phyloP scores from a whole-genome alignment of 495 filamentous ascomycete species.

The Evernia prunastri region DNA sequence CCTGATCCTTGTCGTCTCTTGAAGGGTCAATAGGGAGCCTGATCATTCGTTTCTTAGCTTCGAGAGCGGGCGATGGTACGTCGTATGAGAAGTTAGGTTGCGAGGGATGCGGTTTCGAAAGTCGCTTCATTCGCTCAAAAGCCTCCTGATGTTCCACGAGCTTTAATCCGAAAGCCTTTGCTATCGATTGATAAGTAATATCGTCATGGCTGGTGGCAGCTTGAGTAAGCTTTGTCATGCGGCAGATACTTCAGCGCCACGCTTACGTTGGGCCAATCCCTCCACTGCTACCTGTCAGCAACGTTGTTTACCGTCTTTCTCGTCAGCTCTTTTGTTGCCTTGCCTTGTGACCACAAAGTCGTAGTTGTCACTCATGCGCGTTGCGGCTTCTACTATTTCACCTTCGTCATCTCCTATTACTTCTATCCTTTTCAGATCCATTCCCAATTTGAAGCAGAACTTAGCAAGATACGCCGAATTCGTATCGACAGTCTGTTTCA shows the following conservation, averaged over 20 bases:
- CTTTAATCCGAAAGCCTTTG: constrained; percentile 73
- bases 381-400: constrained; percentile 82
- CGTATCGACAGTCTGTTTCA: constrained; percentile 66
- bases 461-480: constrained; percentile 90
- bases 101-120: constrained; percentile 63
- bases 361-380: constrained; percentile 77
- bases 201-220: constrained; percentile 70
- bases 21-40: constrained; percentile 68
- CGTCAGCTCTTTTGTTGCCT: not conserved
- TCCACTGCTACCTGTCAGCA: constrained; percentile 46
- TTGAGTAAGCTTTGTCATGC: constrained; percentile 14
- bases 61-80: constrained; percentile 65
- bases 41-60: constrained; percentile 84
- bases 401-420: constrained; percentile 86
- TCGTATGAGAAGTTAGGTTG: constrained; percentile 82
- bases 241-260: constrained; percentile 18
- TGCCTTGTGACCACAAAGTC: constrained; percentile 85
- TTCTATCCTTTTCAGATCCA: constrained; percentile 82
- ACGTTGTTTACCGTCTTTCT: not conserved
- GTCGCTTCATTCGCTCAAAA: constrained; percentile 71
- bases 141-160: constrained; percentile 70
- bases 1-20: constrained; percentile 54
- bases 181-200: constrained; percentile 92
- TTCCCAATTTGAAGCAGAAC: constrained; percentile 86
- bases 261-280: constrained; percentile 89